phyloP scores from a whole-genome alignment of 1,284 basidiomycete species.

The Volvariella surrecta region DNA sequence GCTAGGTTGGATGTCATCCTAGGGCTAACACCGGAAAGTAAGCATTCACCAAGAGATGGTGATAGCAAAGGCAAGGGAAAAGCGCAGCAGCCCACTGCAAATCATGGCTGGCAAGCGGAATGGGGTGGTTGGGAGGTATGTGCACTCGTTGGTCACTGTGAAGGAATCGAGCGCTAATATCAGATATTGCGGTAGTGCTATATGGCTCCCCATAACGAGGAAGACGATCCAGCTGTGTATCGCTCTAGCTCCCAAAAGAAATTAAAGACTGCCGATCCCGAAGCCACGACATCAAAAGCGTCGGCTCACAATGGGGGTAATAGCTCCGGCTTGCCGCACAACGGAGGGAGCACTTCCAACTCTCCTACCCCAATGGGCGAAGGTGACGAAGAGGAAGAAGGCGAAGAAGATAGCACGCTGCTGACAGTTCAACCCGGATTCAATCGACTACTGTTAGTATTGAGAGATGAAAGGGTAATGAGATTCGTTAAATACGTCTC shows the following conservation, averaged over 20 bases:
- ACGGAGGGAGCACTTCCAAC: slow-evolving; percentile 1
- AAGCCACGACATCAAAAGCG: slow-evolving; percentile 10
- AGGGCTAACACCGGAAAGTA: slow-evolving; percentile 77
- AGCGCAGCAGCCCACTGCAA: slow-evolving; percentile 18
- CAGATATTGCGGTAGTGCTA: slow-evolving; percentile 57
- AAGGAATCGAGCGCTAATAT: slow-evolving; percentile 3
- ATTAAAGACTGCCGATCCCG: slow-evolving; percentile 14
- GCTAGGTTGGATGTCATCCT: slow-evolving; percentile 83
- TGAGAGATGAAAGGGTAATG: slow-evolving; percentile 92
- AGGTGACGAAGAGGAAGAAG: slow-evolving; percentile 38
- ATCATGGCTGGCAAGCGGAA: slow-evolving; percentile 63
- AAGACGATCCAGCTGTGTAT: slow-evolving; percentile 92
- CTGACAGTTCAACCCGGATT: slow-evolving; percentile 87
- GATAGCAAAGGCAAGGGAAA: slow-evolving; percentile 14
- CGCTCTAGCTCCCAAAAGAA: slow-evolving; percentile 58
- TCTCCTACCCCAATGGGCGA: slow-evolving; percentile 11
- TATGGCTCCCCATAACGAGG: slow-evolving; percentile 89
- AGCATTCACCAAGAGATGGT: slow-evolving; percentile 19
- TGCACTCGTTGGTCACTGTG: slow-evolving; percentile 11
- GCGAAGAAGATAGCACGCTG: slow-evolving; percentile 79
- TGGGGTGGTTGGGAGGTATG: slow-evolving; percentile 93
- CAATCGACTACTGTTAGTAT: slow-evolving; percentile 84
- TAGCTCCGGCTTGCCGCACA: slow-evolving; percentile 6
- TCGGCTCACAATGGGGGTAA: slow-evolving; percentile 9
- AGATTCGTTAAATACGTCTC: slow-evolving; percentile 92